Conservation (phyloP, 495 filamentous ascomycete genomes). For the Tuber brumale region DNA sequence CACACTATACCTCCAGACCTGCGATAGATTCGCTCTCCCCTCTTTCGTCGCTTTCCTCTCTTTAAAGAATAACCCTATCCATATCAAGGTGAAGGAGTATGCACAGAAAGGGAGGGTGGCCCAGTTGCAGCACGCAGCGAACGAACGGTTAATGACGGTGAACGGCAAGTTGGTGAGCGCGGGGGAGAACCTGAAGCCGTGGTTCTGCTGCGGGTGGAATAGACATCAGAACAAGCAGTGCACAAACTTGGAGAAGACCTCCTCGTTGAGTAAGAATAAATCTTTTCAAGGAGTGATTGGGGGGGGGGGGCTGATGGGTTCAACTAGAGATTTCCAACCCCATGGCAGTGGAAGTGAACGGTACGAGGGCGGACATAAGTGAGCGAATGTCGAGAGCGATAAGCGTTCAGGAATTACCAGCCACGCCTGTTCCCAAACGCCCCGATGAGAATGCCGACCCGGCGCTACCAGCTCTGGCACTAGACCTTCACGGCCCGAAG, state of each 20-base stretch:
- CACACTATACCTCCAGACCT: background rate
- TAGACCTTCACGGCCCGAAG: conserved; percentile 6
- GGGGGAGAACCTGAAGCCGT: conserved; percentile 8
- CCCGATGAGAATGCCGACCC: conserved; percentile 15
- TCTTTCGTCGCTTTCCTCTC: conserved; percentile 1
- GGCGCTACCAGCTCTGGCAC: conserved; percentile 8
- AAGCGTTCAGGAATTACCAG: conserved; percentile 13
- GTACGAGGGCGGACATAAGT: conserved; percentile 12
- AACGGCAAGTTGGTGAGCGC: conserved; percentile 6
- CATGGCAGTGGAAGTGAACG: conserved; percentile 12
- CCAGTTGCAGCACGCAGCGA: background rate
- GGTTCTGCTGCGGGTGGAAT: conserved; percentile 13
- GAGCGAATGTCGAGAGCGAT: background rate
- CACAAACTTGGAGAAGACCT: conserved; percentile 13
- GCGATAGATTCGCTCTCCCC: background rate
- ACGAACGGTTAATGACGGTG: background rate
- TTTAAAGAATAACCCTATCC: background rate
- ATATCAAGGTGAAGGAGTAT: background rate
- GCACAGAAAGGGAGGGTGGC: background rate
- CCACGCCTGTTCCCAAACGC: conserved; percentile 11
- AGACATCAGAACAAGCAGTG: conserved; percentile 11
- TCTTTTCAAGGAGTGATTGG: background rate
- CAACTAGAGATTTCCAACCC: conserved; percentile 9
- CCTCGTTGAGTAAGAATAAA: conserved; percentile 10
- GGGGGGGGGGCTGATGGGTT: conserved; percentile 1